These are phyloP conservation scores for Sonneratia alba DNA, from an alignment of 345 rosid species.

Conservation along the genomic window DNA sequence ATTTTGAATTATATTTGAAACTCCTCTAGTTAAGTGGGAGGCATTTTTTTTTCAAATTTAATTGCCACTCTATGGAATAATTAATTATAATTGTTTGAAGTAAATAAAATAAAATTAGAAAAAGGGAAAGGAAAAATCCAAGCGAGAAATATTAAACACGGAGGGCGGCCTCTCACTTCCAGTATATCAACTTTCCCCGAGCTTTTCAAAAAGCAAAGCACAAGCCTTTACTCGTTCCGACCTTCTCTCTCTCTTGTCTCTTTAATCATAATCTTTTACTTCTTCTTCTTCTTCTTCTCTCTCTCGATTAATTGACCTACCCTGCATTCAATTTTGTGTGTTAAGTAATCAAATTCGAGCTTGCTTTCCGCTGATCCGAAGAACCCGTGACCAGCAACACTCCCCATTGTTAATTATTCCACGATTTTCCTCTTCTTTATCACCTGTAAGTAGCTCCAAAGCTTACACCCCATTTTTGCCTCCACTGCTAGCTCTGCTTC, in stretches of 20 bases:
- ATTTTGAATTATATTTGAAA: too few relatives aligned
- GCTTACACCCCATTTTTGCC: neutral
- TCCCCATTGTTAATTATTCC: neutral
- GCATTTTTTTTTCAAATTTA: too few relatives aligned
- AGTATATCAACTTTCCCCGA: neutral
- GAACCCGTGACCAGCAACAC: neutral
- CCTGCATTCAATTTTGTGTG: slow-evolving; percentile 10
- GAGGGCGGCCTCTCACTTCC: slow-evolving; percentile 5
- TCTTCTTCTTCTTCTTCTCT: neutral
- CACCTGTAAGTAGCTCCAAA: neutral
- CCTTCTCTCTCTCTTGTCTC: slow-evolving; percentile 2
- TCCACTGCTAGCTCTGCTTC: neutral
- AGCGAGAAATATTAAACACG: neutral
- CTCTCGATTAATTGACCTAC: neutral
- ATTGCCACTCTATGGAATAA: too few relatives aligned
- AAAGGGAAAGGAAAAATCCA: too few relatives aligned
- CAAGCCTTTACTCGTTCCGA: slow-evolving; percentile 2
- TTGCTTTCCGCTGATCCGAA: neutral
- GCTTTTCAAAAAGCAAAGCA: slow-evolving; percentile 6
- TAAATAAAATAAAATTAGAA: too few relatives aligned
- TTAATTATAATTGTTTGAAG: too few relatives aligned
- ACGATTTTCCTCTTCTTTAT: neutral
- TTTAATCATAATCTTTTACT: neutral
- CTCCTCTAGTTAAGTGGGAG: too few relatives aligned
- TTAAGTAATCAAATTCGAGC: neutral